Conservation (phyloP, 306 rosid genomes). For the Quercus wislizeni region DNA sequence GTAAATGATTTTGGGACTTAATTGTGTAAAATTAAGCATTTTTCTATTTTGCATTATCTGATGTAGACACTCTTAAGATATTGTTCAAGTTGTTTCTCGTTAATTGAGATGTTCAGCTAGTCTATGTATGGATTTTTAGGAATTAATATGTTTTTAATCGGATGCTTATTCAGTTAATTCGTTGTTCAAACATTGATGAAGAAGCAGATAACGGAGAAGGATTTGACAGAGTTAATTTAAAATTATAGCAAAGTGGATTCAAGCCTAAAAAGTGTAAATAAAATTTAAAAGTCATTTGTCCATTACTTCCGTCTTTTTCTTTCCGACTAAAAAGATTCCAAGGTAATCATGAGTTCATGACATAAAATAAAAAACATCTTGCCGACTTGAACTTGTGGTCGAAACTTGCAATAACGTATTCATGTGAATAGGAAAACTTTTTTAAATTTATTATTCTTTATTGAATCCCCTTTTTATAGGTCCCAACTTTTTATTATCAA, state of each 20-base stretch:
- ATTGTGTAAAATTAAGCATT: no score
- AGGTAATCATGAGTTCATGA: background rate
- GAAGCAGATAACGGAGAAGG: no score
- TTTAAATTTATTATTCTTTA: background rate
- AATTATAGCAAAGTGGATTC: background rate
- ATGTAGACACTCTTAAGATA: no score
- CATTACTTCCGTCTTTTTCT: slow-evolving; percentile 3
- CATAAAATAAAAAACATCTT: background rate
- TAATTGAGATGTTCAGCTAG: no score
- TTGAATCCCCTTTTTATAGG: background rate
- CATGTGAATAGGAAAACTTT: background rate
- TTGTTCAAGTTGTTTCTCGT: no score
- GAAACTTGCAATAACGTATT: background rate
- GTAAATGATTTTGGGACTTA: no score
- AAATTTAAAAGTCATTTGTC: slow-evolving; percentile 2
- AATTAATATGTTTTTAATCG: background rate
- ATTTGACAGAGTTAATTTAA: background rate
- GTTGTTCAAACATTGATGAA: background rate
- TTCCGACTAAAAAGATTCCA: background rate
- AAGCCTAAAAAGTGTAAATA: background rate
- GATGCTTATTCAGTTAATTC: no score
- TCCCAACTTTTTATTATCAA: no score
- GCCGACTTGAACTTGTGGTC: slow-evolving; percentile 4
- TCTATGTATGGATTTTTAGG: no score
- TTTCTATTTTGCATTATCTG: no score